Percentiles rank a stretch among this genome's conserved stretches.
Evolutionary conservation across 768 basidiomycete species (phyloP).

Genomic region (Mycena crocata): DNA sequence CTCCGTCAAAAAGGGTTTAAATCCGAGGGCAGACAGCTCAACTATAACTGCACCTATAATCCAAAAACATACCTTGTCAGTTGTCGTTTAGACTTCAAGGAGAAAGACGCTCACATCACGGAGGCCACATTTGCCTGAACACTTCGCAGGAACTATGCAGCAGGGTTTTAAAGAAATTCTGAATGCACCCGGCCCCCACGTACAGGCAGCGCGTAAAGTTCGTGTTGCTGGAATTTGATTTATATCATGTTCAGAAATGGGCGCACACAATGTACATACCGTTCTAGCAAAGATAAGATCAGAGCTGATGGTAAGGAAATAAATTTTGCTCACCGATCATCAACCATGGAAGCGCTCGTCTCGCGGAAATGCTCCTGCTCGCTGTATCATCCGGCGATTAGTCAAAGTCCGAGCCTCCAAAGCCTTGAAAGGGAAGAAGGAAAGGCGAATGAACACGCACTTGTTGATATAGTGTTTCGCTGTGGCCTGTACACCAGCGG

Average conservation of each 20-base stretch:
- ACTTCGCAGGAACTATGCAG: constrained; percentile 27
- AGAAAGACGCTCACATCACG: constrained; percentile 18
- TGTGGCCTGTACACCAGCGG: constrained; percentile 60
- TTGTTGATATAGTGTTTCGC: constrained; percentile 62
- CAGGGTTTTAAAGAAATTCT: not conserved
- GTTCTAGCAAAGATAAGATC: constrained; percentile 40
- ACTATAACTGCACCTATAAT: constrained; percentile 34
- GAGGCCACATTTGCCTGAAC: constrained; percentile 28
- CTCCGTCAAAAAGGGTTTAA: not conserved
- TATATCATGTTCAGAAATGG: no score
- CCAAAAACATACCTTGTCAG: not conserved
- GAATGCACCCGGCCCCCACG: constrained; percentile 7
- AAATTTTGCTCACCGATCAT: constrained; percentile 50
- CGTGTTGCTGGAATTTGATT: constrained; percentile 57
- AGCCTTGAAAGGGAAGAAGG: not conserved
- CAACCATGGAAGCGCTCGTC: constrained; percentile 54
- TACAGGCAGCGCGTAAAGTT: constrained; percentile 67
- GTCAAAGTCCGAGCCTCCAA: not conserved
- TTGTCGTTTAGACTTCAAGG: not conserved
- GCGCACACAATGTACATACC: no score
- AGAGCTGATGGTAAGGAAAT: not conserved
- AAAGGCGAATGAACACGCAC: not conserved
- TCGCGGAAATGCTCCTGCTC: constrained; percentile 62
- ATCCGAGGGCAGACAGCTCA: constrained; percentile 12
- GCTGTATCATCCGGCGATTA: not conserved